Conservation (phyloP, 331 rosid species). For the Rhamnella rubrinervis region DNA sequence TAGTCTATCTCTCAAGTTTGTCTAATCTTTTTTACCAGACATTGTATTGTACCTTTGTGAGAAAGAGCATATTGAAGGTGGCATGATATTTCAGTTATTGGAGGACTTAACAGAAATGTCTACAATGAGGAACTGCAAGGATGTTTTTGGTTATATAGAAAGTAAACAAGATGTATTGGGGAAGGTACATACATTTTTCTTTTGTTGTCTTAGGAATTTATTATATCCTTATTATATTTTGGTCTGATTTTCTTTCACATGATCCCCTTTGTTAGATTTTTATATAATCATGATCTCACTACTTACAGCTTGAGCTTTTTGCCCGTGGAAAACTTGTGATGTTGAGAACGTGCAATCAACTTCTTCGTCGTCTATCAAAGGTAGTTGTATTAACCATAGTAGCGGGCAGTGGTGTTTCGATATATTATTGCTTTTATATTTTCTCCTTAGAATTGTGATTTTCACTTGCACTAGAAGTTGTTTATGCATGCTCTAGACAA, state of each 20-base stretch:
- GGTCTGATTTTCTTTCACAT: slow-evolving; percentile 14
- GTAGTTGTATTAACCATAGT: slow-evolving; percentile 30
- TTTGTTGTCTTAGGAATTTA: background rate
- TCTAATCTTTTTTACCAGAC: slow-evolving; percentile 45
- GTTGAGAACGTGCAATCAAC: slow-evolving; percentile 98
- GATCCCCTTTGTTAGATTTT: slow-evolving; percentile 14
- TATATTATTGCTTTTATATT: background rate
- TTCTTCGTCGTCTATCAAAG: slow-evolving; percentile 95
- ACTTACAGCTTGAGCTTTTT: slow-evolving; percentile 85
- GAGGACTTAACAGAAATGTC: slow-evolving; percentile 99
- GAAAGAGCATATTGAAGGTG: slow-evolving; percentile 94
- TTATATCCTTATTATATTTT: slow-evolving; percentile 9
- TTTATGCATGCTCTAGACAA: background rate
- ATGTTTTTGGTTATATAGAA: slow-evolving; percentile 92
- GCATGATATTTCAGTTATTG: slow-evolving; percentile 94
- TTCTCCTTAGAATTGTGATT: background rate
- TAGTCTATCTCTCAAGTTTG: background rate
- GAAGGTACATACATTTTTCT: slow-evolving; percentile 49
- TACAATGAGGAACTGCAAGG: slow-evolving; percentile 97
- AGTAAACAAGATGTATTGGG: slow-evolving; percentile 92
- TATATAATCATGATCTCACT: slow-evolving; percentile 27
- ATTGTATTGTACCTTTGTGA: slow-evolving; percentile 92
- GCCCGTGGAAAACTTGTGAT: slow-evolving; percentile 98
- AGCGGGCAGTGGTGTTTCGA: background rate
- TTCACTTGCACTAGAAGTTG: background rate